Conservation (phyloP, 2,329 filamentous ascomycete species). For the Calonectria crousiana region DNA sequence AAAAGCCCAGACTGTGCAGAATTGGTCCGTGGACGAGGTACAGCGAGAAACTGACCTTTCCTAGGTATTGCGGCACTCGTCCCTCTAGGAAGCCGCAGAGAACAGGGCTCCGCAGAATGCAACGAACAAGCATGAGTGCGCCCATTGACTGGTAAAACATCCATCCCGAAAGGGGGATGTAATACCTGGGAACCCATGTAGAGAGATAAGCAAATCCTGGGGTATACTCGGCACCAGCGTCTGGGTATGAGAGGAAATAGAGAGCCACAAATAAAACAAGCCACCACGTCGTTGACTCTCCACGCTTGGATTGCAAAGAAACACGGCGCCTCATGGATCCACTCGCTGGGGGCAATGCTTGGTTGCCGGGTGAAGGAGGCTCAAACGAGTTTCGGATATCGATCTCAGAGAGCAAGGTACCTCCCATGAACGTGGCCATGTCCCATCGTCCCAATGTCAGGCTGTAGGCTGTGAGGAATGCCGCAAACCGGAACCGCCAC, state of each 20-base stretch:
- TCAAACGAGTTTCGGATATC: constrained; percentile 47
- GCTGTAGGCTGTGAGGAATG: constrained; percentile 49
- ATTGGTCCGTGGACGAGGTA: constrained; percentile 66
- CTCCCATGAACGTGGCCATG: constrained; percentile 55
- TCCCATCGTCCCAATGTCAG: constrained; percentile 53
- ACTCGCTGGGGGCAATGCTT: constrained; percentile 30
- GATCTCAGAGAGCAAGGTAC: constrained; percentile 51
- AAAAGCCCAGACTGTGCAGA: constrained; percentile 70
- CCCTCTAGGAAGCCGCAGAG: constrained; percentile 48
- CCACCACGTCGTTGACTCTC: constrained; percentile 43
- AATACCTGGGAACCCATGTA: constrained; percentile 51
- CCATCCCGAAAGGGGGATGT: constrained; percentile 52
- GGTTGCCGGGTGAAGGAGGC: constrained; percentile 19
- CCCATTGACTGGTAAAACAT: constrained; percentile 55
- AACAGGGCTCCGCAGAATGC: constrained; percentile 48
- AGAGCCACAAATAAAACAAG: constrained; percentile 47
- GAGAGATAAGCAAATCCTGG: constrained; percentile 52
- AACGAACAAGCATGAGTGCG: constrained; percentile 51
- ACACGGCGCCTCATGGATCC: constrained; percentile 19
- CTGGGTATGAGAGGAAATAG: constrained; percentile 55
- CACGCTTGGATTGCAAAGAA: constrained; percentile 22
- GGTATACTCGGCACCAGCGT: constrained; percentile 53
- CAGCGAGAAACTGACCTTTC: constrained; percentile 55
- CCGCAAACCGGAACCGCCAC: constrained; percentile 49
- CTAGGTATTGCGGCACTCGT: constrained; percentile 51